A percentile compares a stretch with the other conserved stretches of the same genome.
These are phyloP conservation scores for Hylodesmum podocarpum DNA, from an alignment of 306 rosid genomes.

Conservation along the genomic window DNA sequence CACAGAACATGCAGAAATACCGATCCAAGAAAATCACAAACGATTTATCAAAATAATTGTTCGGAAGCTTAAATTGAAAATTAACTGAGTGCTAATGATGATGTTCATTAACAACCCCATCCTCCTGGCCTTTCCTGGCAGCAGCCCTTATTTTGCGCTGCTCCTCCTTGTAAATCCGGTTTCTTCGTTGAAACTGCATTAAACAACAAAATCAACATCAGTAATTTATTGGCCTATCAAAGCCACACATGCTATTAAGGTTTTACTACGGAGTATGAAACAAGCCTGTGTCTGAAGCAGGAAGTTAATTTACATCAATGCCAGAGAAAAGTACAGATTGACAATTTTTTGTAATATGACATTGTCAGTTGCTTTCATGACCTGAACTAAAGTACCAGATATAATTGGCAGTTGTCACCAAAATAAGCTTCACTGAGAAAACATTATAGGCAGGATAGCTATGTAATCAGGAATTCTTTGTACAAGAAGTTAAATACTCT, in stretches of 20 bases:
- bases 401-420: neutral
- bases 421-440: conserved; percentile 9
- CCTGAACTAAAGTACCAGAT: conserved; percentile 7
- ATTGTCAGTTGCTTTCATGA: conserved; percentile 2
- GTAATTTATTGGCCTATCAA: conserved; percentile 7
- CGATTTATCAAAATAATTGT: conserved; percentile 41
- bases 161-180: conserved; percentile 94
- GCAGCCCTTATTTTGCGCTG: conserved; percentile 90
- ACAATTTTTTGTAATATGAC: neutral
- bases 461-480: neutral
- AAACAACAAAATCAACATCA: conserved; percentile 26
- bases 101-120: conserved; percentile 53
- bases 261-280: neutral
- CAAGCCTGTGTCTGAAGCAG: neutral
- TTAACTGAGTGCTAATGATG: conserved; percentile 50
- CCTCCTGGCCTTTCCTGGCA: conserved; percentile 54
- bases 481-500: neutral
- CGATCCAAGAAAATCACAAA: conserved; percentile 41
- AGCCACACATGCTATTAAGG: neutral
- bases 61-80: conserved; percentile 37
- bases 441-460: neutral
- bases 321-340: neutral
- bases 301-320: neutral
- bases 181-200: conserved; percentile 78
- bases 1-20: conserved; percentile 39